Percentiles rank a stretch among this genome's conserved stretches.
These are phyloP conservation scores for Saposhnikovia divaricata DNA, from an alignment of 129 eudicot genomes.

Conservation along the genomic window DNA sequence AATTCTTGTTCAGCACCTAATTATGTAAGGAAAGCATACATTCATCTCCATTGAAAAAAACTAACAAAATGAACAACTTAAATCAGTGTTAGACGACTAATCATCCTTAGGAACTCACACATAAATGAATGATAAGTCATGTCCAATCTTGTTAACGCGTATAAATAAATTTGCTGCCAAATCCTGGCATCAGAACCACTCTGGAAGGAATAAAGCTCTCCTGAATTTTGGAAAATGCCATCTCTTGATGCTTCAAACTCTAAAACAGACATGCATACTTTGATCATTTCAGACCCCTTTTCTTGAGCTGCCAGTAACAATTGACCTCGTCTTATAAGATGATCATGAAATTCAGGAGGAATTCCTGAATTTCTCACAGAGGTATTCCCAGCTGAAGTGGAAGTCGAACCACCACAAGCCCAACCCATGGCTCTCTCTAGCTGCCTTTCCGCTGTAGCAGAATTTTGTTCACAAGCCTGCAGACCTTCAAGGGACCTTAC, in stretches of 20 bases:
- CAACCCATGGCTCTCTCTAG: constrained; percentile 99
- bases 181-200: constrained; percentile 61
- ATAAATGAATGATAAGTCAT: constrained; percentile 71
- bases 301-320: constrained; percentile 66
- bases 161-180: constrained; percentile 87
- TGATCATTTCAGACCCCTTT: constrained; percentile 65
- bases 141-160: constrained; percentile 69
- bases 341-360: constrained; percentile 87
- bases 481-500: constrained; percentile 67
- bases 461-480: constrained; percentile 77
- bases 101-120: constrained; percentile 44
- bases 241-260: constrained; percentile 98
- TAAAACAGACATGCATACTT: constrained; percentile 68
- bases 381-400: constrained; percentile 43
- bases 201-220: constrained; percentile 35
- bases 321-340: constrained; percentile 56
- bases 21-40: constrained; percentile 14
- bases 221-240: constrained; percentile 46
- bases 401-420: constrained; percentile 95
- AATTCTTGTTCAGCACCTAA: constrained; percentile 91
- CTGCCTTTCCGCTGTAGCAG: constrained; percentile 90
- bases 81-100: constrained; percentile 3
- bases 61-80: not conserved
- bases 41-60: constrained; percentile 5
- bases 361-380: constrained; percentile 60